Evolutionary conservation across 2,329 filamentous ascomycete species (phyloP).

Genomic region (Fusarium dimerum): DNA sequence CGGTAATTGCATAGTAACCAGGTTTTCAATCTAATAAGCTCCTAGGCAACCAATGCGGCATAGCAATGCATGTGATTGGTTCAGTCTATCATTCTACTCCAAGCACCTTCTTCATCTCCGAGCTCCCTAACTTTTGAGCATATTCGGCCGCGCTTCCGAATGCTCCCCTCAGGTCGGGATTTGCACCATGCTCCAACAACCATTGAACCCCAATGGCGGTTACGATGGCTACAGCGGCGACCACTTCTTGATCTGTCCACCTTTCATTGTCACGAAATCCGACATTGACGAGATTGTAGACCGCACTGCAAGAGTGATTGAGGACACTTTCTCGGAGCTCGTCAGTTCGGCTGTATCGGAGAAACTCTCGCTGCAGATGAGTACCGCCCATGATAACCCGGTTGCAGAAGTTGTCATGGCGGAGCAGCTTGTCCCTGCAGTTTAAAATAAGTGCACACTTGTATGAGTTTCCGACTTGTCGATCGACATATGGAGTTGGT

Average conservation of each 20-base stretch:
- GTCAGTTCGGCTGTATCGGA: constrained; percentile 13
- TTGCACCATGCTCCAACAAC: constrained; percentile 21
- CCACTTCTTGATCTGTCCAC: constrained; percentile 21
- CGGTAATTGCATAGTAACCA: no score
- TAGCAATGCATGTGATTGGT: no score
- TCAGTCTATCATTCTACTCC: no score
- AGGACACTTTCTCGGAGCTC: constrained; percentile 20
- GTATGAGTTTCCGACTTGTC: no score
- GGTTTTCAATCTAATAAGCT: no score
- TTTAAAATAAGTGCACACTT: neutral
- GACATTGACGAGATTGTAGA: constrained; percentile 24
- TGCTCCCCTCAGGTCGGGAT: constrained; percentile 19
- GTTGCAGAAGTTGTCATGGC: neutral
- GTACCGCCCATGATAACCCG: constrained; percentile 1
- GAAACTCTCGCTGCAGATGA: constrained; percentile 19
- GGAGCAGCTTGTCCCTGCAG: neutral
- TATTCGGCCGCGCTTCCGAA: constrained; percentile 16
- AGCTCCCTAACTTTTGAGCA: constrained; percentile 3
- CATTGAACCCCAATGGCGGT: constrained; percentile 24
- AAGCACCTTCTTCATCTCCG: constrained; percentile 18
- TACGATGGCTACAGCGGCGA: constrained; percentile 25
- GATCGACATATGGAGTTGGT: no score
- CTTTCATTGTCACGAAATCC: constrained; percentile 14
- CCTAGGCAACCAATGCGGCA: no score
- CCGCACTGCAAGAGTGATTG: constrained; percentile 14